A percentile compares a stretch with the other conserved stretches of the same genome.
phyloP scores from a whole-genome alignment of 495 filamentous ascomycete species.

The Cairneyella variabilis region DNA sequence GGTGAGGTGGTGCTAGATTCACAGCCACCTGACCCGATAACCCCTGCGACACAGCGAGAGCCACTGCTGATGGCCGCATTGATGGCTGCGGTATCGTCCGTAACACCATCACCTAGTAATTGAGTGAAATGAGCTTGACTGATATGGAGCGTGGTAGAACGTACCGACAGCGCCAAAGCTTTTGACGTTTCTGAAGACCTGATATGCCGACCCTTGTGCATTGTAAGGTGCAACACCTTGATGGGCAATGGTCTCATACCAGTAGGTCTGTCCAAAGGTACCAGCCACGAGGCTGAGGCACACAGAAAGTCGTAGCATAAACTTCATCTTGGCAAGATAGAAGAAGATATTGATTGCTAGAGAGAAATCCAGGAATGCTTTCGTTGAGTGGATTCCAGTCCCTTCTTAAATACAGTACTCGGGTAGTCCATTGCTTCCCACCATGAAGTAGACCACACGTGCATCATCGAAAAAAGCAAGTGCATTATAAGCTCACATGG shows the following conservation, averaged over 20 bases:
- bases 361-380: too few species aligned
- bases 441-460: too few species aligned
- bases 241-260: constrained; percentile 26
- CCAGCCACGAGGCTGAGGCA: too few species aligned
- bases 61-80: constrained; percentile 59
- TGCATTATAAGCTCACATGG: too few species aligned
- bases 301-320: too few species aligned
- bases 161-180: constrained; percentile 19
- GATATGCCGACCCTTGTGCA: constrained; percentile 15
- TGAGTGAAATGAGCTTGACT: constrained; percentile 43
- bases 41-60: constrained; percentile 46
- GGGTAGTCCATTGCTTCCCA: too few species aligned
- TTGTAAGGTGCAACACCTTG: constrained; percentile 29
- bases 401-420: too few species aligned
- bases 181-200: constrained; percentile 24
- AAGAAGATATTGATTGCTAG: too few species aligned
- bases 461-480: too few species aligned
- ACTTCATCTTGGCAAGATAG: too few species aligned
- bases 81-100: constrained; percentile 66
- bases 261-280: constrained; percentile 16
- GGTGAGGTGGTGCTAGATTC: constrained; percentile 36
- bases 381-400: too few species aligned
- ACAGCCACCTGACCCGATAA: constrained; percentile 29
- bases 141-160: not conserved
- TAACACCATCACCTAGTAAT: constrained; percentile 70